These are phyloP conservation scores for Apiospora hydei DNA, from an alignment of 2,329 filamentous ascomycete species.

Conservation along the genomic window DNA sequence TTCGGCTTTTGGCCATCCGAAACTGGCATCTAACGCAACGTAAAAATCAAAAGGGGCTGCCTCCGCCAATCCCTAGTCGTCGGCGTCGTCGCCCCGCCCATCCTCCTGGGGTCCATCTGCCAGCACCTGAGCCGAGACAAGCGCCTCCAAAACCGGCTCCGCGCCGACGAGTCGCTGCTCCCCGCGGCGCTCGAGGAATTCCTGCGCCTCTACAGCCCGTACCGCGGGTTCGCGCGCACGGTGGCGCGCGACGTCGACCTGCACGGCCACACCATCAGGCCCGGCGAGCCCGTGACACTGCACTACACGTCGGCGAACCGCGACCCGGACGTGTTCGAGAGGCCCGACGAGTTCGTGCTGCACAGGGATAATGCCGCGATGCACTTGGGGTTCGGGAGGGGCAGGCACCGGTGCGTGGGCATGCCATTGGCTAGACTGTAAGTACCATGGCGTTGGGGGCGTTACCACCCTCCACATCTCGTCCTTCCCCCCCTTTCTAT, in stretches of 20 bases:
- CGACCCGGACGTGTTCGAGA: conserved; percentile 32
- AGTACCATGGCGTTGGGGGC: neutral
- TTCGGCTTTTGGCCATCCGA: neutral
- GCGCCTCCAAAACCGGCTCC: conserved; percentile 27
- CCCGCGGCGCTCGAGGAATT: conserved; percentile 35
- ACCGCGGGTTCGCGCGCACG: conserved; percentile 26
- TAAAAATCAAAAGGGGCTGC: conserved; percentile 28
- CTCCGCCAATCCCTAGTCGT: conserved; percentile 33
- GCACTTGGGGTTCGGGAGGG: conserved; percentile 34
- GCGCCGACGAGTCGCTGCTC: conserved; percentile 31
- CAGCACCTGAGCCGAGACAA: conserved; percentile 32
- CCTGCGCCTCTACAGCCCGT: conserved; percentile 33
- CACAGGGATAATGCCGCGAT: conserved; percentile 30
- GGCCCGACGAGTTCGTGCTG: conserved; percentile 32
- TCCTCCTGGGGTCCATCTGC: conserved; percentile 34
- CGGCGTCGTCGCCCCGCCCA: conserved; percentile 29
- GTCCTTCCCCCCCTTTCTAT: neutral
- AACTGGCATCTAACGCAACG: too few relatives aligned
- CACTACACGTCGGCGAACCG: conserved; percentile 33
- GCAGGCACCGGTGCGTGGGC: conserved; percentile 34
- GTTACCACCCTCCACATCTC: neutral
- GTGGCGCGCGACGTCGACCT: neutral
- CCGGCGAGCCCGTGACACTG: conserved; percentile 32
- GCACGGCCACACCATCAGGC: conserved; percentile 30
- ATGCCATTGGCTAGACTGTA: conserved; percentile 34